phyloP scores from a whole-genome alignment of 768 basidiomycete species.

The Fomitopsis pulvina region DNA sequence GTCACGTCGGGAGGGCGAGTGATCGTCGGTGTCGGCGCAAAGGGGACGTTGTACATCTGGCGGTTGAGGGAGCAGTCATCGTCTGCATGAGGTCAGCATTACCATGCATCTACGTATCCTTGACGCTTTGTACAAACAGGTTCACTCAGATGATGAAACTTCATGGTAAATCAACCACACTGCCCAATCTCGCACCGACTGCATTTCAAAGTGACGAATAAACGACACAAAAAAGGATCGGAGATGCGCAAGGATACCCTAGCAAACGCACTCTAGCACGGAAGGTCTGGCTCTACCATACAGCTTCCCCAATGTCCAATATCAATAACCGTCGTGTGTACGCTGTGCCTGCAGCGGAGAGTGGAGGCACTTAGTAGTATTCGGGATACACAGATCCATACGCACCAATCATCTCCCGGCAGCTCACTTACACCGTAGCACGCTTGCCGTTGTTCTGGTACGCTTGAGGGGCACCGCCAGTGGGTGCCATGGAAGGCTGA shows the following conservation, averaged over 20 bases:
- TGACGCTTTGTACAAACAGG: too few relatives aligned
- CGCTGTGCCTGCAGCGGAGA: too few relatives aligned
- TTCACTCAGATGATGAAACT: too few relatives aligned
- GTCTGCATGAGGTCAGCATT: background rate
- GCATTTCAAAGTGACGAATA: conserved; percentile 3
- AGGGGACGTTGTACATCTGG: conserved; percentile 18
- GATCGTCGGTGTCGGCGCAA: conserved; percentile 15
- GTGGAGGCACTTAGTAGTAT: too few relatives aligned
- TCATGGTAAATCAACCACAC: background rate
- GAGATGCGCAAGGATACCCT: background rate
- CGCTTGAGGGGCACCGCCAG: conserved; percentile 12
- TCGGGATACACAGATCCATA: too few relatives aligned
- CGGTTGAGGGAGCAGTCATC: conserved; percentile 5
- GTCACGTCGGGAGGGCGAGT: conserved; percentile 16
- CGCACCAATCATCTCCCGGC: too few relatives aligned
- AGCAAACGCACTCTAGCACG: background rate
- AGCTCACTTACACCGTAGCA: conserved; percentile 10
- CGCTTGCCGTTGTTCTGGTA: conserved; percentile 11
- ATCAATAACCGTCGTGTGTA: too few relatives aligned
- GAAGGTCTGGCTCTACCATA: background rate
- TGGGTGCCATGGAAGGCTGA: conserved; percentile 21
- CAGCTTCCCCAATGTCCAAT: background rate
- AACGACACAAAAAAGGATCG: conserved; percentile 6
- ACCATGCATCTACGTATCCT: too few relatives aligned
- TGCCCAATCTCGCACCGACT: conserved; percentile 10